Evolutionary conservation across 2,329 filamentous ascomycete species (phyloP), one percentile per base, ranked within the genome.

Genomic region (Fusarium armeniacum): DNA sequence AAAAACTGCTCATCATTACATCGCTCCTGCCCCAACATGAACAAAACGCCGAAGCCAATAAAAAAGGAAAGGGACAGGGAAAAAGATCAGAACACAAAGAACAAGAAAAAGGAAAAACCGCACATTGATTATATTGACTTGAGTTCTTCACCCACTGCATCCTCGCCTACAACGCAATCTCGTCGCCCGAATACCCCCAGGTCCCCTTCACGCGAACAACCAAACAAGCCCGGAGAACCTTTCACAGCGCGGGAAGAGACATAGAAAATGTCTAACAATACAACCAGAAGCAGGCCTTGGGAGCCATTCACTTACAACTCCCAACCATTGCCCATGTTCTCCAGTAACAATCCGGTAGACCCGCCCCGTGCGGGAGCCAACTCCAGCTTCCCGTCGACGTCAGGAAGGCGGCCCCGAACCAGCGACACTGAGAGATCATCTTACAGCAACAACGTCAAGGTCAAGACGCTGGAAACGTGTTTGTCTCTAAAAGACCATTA

Each of bases 371-470:
- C 18, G 10, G 33, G 47, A 16, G 28, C 13, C 10, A 40, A 52
- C 2, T 10, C 24, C n/a, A 6, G 9, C 18, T 20, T 18, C 16
- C 11, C 11, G 11, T 28, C 6, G 0, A n/a, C 12, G 5, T 22
- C 28, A 30, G 28, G 28, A 30, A 10, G 28, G 28, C 28, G 24
- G 3, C 11, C 30, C 11, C 54, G 9, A 7, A 6, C 41, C 13
- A 10, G 13, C 0, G 35, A 52, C 6, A 22, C 20, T 6, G 2
- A 50, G 24, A 16, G 20, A 15, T 0, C n/a, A 0, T 26, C 20
- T 3, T 47, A 54, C 2, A n/a, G 7, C 0, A 7, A 6, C 0
- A 9, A 5, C 0, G 33, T 35, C 2, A 67, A 70, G 16, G 38
- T 51, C 0, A 33, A 53, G 12, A 26, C 46, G 0, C 4, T 71